Conservation (phyloP, 192 early-diverging fungal species). For the Gaertneriomyces sp. region DNA sequence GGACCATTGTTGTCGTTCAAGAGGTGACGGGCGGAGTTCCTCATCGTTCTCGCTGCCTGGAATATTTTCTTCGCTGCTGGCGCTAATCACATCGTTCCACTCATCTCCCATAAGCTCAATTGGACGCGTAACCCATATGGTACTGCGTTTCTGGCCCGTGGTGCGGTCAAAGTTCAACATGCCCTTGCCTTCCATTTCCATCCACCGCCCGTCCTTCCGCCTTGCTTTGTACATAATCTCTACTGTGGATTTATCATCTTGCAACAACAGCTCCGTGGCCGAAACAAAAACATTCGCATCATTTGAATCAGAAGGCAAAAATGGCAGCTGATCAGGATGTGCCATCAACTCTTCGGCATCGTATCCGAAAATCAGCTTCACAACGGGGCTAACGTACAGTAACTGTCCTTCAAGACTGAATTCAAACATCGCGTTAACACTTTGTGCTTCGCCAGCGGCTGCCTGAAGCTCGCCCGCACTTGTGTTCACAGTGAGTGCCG, state of each 20-base stretch:
- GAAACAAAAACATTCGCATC: constrained; percentile 61
- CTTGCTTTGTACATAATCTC: constrained; percentile 62
- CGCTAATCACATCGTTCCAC: constrained; percentile 35
- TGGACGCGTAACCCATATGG: constrained; percentile 77
- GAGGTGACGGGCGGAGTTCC: background rate
- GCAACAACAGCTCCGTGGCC: constrained; percentile 52
- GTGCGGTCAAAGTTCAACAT: constrained; percentile 74
- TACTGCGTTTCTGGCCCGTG: constrained; percentile 60
- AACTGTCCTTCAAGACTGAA: constrained; percentile 57
- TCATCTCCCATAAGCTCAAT: constrained; percentile 43
- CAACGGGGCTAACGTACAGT: constrained; percentile 66
- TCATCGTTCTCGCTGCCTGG: constrained; percentile 28
- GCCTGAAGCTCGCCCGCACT: constrained; percentile 46
- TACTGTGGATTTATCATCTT: constrained; percentile 58
- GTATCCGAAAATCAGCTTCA: constrained; percentile 68
- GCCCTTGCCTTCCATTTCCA: constrained; percentile 81
- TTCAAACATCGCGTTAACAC: constrained; percentile 74
- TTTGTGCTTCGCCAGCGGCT: constrained; percentile 66
- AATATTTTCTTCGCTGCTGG: constrained; percentile 23
- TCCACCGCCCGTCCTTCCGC: constrained; percentile 48
- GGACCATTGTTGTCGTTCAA: background rate
- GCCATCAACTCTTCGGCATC: constrained; percentile 27
- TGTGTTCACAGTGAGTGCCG: constrained; percentile 18
- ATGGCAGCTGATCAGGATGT: constrained; percentile 46
- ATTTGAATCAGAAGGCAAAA: constrained; percentile 46